phyloP scores from a whole-genome alignment of 768 basidiomycete species.

The Piloderma croceum region DNA sequence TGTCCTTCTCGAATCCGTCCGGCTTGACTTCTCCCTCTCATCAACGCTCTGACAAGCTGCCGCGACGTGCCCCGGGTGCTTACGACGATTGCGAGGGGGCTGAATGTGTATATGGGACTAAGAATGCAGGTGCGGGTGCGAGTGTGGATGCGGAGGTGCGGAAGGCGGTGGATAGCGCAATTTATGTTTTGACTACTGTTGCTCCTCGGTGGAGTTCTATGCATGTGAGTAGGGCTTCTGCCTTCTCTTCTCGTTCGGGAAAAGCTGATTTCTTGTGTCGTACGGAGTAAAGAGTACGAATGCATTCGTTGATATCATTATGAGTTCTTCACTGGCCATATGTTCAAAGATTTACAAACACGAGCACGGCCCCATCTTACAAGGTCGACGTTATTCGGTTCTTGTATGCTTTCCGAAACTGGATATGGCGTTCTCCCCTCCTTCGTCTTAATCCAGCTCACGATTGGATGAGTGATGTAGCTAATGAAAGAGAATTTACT shows the following conservation, averaged over 20 bases:
- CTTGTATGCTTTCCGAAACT: conserved; percentile 91
- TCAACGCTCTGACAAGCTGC: conserved; percentile 90
- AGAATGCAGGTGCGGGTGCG: no score
- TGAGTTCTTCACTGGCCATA: conserved; percentile 94
- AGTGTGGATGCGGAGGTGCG: conserved; percentile 59
- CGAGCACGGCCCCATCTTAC: conserved; percentile 72
- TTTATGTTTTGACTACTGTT: conserved; percentile 92
- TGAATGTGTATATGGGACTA: conserved; percentile 73
- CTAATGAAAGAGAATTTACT: conserved; percentile 91
- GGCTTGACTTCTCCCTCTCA: conserved; percentile 71
- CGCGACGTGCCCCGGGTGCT: conserved; percentile 94
- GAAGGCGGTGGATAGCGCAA: conserved; percentile 90
- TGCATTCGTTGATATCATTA: conserved; percentile 84
- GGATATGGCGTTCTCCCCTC: conserved; percentile 47
- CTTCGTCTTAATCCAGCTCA: no score
- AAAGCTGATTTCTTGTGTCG: conserved; percentile 22
- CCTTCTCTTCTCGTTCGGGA: not conserved
- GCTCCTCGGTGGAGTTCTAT: conserved; percentile 85
- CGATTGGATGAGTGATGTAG: conserved; percentile 30
- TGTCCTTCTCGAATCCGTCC: conserved; percentile 94
- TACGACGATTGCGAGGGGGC: conserved; percentile 72
- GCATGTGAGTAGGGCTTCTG: conserved; percentile 45
- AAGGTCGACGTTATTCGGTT: conserved; percentile 97
- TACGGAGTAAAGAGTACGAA: conserved; percentile 93
- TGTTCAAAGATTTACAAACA: conserved; percentile 81